Percentiles rank a stretch among this genome's conserved stretches.
These are phyloP conservation scores for Nicotiana attenuata DNA, from an alignment of 257 asterid genomes.

Conservation along the genomic window DNA sequence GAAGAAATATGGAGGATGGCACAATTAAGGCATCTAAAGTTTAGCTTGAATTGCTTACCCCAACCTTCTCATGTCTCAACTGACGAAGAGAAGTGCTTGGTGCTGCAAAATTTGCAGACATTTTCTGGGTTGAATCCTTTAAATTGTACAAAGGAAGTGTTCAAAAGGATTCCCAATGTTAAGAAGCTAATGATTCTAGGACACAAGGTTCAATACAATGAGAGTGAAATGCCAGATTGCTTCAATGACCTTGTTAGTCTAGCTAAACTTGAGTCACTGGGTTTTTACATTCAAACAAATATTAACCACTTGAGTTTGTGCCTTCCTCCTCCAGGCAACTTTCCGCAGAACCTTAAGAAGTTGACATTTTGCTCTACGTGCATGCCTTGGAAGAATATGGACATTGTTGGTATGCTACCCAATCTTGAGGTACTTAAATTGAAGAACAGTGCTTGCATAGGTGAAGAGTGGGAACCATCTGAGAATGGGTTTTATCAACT, in stretches of 20 bases:
- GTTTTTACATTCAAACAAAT: background rate
- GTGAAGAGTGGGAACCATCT: background rate
- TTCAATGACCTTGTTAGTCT: constrained; percentile 12
- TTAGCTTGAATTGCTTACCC: background rate
- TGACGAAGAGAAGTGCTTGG: background rate
- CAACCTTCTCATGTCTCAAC: background rate
- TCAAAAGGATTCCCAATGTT: constrained; percentile 16
- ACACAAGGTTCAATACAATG: background rate
- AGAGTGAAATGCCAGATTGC: background rate
- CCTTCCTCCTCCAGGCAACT: constrained; percentile 5
- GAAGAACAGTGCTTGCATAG: background rate
- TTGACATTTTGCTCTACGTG: background rate
- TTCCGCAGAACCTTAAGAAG: constrained; percentile 18
- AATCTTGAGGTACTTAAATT: background rate
- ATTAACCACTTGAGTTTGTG: background rate
- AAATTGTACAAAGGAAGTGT: constrained; percentile 10
- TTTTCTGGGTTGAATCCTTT: constrained; percentile 15
- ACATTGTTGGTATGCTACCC: background rate
- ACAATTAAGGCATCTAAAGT: constrained; percentile 18
- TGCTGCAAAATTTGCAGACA: constrained; percentile 5
- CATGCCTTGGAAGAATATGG: background rate
- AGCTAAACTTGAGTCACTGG: constrained; percentile 16
- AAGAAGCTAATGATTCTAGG: constrained; percentile 18
- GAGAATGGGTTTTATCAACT: background rate
- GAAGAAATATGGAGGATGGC: constrained; percentile 17